These are phyloP conservation scores for Phytophthora agathidicida DNA, from an alignment of 352 stramenopile species.

Conservation along the genomic window DNA sequence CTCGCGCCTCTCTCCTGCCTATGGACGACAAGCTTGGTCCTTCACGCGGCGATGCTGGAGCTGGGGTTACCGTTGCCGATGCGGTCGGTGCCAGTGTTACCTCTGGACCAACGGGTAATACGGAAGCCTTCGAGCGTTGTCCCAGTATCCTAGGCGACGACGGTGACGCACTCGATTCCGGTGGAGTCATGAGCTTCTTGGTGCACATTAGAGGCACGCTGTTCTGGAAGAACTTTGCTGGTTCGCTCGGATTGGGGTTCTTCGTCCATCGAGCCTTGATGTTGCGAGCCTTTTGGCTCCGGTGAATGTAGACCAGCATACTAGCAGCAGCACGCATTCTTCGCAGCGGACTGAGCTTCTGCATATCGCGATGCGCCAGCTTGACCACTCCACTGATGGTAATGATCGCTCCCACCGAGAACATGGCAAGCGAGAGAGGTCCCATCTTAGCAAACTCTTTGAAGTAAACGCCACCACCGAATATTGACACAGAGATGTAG, in stretches of 20 bases:
- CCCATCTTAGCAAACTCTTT: slow-evolving; percentile 77
- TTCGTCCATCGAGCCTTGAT: slow-evolving; percentile 51
- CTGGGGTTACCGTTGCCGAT: slow-evolving; percentile 9
- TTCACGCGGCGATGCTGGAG: not conserved
- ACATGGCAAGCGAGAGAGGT: slow-evolving; percentile 61
- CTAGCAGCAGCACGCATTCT: slow-evolving; percentile 57
- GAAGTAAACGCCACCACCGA: slow-evolving; percentile 90
- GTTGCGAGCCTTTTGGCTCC: slow-evolving; percentile 57
- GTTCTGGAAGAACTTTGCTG: slow-evolving; percentile 23
- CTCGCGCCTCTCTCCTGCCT: slow-evolving; percentile 22
- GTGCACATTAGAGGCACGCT: slow-evolving; percentile 16
- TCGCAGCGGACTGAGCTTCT: slow-evolving; percentile 47
- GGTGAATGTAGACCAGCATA: slow-evolving; percentile 75
- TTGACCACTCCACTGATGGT: slow-evolving; percentile 78
- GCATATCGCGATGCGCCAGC: slow-evolving; percentile 73
- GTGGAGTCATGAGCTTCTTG: slow-evolving; percentile 17
- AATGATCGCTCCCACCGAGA: slow-evolving; percentile 69
- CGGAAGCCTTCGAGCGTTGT: slow-evolving; percentile 55
- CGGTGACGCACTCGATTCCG: not conserved
- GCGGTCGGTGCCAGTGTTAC: not conserved
- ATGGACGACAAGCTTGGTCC: slow-evolving; percentile 4
- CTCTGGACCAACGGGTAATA: slow-evolving; percentile 54
- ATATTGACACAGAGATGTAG: slow-evolving; percentile 91
- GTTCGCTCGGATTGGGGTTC: slow-evolving; percentile 1
- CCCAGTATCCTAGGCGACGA: slow-evolving; percentile 4